phyloP scores from a whole-genome alignment of 1,139 yeast genomes.

The Candida sojae region DNA sequence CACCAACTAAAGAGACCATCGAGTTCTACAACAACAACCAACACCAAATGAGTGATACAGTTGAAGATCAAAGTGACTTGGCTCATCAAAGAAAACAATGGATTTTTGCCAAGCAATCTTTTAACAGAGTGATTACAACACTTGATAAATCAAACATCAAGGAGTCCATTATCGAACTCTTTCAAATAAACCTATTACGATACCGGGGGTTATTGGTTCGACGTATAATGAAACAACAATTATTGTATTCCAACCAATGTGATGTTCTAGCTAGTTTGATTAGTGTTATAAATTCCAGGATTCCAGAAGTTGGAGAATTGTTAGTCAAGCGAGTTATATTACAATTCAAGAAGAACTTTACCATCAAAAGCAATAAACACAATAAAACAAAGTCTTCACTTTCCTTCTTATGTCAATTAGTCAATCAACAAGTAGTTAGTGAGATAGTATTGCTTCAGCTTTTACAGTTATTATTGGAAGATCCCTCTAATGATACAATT shows the following conservation, averaged over 20 bases:
- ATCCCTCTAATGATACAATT: conserved; percentile 50
- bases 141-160: conserved; percentile 51
- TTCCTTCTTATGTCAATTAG: conserved; percentile 60
- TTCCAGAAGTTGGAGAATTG: conserved; percentile 70
- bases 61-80: neutral
- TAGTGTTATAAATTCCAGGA: conserved; percentile 62
- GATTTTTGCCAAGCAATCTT: conserved; percentile 50
- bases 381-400: conserved; percentile 41
- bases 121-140: conserved; percentile 50
- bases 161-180: conserved; percentile 47
- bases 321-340: conserved; percentile 55
- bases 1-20: too few relatives aligned
- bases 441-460: conserved; percentile 68
- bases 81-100: conserved; percentile 51
- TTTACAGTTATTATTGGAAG: conserved; percentile 54
- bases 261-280: conserved; percentile 59
- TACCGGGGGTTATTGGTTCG: conserved; percentile 64
- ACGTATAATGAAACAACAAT: conserved; percentile 58
- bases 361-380: conserved; percentile 42
- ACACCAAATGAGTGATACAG: neutral
- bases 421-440: conserved; percentile 65
- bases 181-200: conserved; percentile 54
- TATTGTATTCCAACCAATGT: conserved; percentile 38
- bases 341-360: conserved; percentile 59
- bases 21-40: too few relatives aligned